Conservation (phyloP, 495 filamentous ascomycete species). For the Viridothelium virens region DNA sequence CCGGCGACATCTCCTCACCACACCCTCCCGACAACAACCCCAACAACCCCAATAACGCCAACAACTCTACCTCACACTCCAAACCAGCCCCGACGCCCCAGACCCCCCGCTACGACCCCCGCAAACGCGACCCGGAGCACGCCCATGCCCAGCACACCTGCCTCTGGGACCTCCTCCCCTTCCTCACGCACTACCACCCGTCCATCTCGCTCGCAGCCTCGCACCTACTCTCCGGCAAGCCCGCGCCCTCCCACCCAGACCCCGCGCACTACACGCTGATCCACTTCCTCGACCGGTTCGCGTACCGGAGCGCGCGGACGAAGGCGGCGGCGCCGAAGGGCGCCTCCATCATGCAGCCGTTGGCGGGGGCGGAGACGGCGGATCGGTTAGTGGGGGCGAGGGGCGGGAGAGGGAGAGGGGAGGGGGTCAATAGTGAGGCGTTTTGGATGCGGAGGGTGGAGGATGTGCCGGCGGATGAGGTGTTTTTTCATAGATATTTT, state of each 20-base stretch:
- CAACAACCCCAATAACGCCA: constrained; percentile 55
- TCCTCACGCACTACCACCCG: constrained; percentile 79
- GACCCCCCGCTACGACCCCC: constrained; percentile 58
- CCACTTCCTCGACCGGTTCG: constrained; percentile 94
- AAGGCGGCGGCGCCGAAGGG: constrained; percentile 55
- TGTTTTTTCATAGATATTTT: constrained; percentile 98
- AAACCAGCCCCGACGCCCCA: constrained; percentile 27
- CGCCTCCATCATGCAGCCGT: constrained; percentile 90
- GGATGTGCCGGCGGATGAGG: constrained; percentile 81
- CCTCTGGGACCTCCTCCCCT: constrained; percentile 86
- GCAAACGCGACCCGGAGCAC: constrained; percentile 84
- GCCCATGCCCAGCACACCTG: constrained; percentile 84
- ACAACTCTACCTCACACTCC: constrained; percentile 35
- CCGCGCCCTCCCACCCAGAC: constrained; percentile 79
- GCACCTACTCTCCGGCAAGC: constrained; percentile 55
- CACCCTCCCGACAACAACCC: constrained; percentile 41
- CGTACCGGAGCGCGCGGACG: constrained; percentile 83
- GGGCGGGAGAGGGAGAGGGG: constrained; percentile 33
- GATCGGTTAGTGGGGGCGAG: constrained; percentile 48
- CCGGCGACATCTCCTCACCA: no score
- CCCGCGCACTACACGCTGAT: constrained; percentile 78
- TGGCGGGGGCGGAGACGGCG: constrained; percentile 55
- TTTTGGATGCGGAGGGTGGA: constrained; percentile 90
- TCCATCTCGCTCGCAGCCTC: constrained; percentile 83
- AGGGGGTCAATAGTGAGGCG: constrained; percentile 71